Evolutionary conservation across 2,329 filamentous ascomycete species (phyloP), one percentile per base, ranked within the genome.

Genomic region (Teratosphaeria pseudoeucalypti): DNA sequence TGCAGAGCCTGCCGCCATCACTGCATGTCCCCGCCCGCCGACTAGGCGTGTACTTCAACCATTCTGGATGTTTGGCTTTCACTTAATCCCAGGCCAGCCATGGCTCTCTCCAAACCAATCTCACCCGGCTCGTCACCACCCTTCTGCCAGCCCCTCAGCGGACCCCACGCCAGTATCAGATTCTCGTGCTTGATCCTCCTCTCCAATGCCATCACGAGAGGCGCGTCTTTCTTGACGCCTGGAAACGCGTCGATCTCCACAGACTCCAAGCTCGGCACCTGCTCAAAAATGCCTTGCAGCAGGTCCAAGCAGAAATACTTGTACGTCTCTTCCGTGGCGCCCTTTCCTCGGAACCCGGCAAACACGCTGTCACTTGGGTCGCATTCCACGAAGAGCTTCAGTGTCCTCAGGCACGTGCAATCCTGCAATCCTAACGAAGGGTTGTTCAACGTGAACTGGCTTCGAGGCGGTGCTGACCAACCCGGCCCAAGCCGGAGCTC

Each of bases 401-500:
- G 71, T 14, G 76, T 77, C 34, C 80, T 78, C 23, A 88, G 80
- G 55, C 79, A 82, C 59, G 73, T 73, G 70, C 85, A 87, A 56
- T 89, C 84, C 1, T 70, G 65, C 6, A 92, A 77, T 0, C 87
- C 87, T 0, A 91, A 77, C 1, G 79, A 26, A 79, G 4, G 80
- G 75, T 63, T 85, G 19, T 56, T 57, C 23, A 14, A 85, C 12
- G 89, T 84, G 1, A 84, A 82, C 85, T 89, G 91, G 56, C 85
- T 83, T 37, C 78, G 78, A 0, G 88, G 88, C 14, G 88, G 88
- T 60, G 81, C 81, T 62, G 78, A 84, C 83, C 86, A 92, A 23
- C 87, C 87, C 0, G 87, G 87, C 0, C 88, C 88, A 0, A 92
- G 77, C 2, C 88, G 82, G 57, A 92, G 73, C 72, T 92, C 85